A percentile compares a stretch with the other conserved stretches of the same genome.
phyloP scores from a whole-genome alignment of 495 filamentous ascomycete species.

The Aspergillus coremiiformis region DNA sequence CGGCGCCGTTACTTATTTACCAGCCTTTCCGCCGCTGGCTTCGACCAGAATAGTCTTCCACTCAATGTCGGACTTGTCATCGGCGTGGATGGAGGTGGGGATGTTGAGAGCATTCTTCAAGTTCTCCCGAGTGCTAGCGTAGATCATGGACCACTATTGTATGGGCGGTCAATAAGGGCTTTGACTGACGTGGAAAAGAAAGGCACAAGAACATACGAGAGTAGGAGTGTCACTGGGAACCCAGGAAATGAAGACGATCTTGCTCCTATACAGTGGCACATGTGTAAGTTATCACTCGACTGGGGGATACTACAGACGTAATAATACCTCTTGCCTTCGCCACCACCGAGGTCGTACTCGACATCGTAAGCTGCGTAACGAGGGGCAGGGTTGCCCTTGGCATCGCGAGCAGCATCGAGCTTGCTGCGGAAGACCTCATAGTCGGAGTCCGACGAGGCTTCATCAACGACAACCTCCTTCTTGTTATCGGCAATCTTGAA shows the following conservation, averaged over 20 bases:
- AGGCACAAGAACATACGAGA: slow-evolving; percentile 52
- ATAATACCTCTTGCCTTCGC: slow-evolving; percentile 73
- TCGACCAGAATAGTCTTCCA: slow-evolving; percentile 68
- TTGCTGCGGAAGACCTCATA: slow-evolving; percentile 76
- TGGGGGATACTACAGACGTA: background rate
- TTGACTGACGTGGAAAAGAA: background rate
- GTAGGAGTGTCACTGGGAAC: slow-evolving; percentile 76
- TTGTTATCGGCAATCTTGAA: slow-evolving; percentile 93
- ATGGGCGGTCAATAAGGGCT: slow-evolving; percentile 17
- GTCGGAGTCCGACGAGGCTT: slow-evolving; percentile 55
- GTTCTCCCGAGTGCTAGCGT: slow-evolving; percentile 89
- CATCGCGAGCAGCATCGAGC: slow-evolving; percentile 60
- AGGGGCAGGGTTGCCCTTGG: slow-evolving; percentile 59
- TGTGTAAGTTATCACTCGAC: background rate
- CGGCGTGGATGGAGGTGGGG: slow-evolving; percentile 80
- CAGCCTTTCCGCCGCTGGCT: slow-evolving; percentile 67
- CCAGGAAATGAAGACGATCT: slow-evolving; percentile 95
- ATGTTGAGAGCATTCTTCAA: slow-evolving; percentile 82
- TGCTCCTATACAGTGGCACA: slow-evolving; percentile 53
- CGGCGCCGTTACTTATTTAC: slow-evolving; percentile 32
- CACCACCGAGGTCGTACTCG: slow-evolving; percentile 67
- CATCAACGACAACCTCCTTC: slow-evolving; percentile 78
- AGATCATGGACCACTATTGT: slow-evolving; percentile 68
- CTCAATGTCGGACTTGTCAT: slow-evolving; percentile 85
- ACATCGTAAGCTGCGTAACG: slow-evolving; percentile 94